Conservation (phyloP, 306 rosid species). For the Pyrus pyrifolia region DNA sequence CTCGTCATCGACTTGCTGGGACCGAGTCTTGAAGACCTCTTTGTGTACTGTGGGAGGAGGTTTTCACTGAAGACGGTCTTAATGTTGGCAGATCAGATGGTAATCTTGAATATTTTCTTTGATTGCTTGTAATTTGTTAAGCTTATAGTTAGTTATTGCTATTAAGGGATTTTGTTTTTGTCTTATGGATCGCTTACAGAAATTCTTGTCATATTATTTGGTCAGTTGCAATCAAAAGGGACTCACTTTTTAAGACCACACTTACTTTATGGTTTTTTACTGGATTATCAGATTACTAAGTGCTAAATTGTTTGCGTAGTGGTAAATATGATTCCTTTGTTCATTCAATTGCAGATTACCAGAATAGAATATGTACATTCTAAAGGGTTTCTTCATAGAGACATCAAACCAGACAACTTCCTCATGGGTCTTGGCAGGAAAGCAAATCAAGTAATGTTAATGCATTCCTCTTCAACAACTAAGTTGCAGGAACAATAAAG, state of each 20-base stretch:
- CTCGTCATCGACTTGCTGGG: constrained; percentile 32
- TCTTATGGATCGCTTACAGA: neutral
- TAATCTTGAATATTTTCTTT: neutral
- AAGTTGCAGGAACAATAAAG: neutral
- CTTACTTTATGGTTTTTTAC: neutral
- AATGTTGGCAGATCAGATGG: constrained; percentile 42
- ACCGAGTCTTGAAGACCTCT: constrained; percentile 33
- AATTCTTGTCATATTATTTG: neutral
- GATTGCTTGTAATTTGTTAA: neutral
- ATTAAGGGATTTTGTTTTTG: neutral
- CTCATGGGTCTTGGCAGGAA: constrained; percentile 89
- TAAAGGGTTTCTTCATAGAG: constrained; percentile 78
- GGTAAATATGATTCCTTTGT: neutral
- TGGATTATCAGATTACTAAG: neutral
- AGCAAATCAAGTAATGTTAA: constrained; percentile 75
- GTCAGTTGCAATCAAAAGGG: neutral
- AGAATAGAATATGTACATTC: constrained; percentile 62
- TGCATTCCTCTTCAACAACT: neutral
- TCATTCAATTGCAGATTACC: constrained; percentile 33
- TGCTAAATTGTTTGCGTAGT: neutral
- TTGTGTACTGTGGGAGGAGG: constrained; percentile 31
- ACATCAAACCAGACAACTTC: constrained; percentile 92
- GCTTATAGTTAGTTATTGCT: neutral
- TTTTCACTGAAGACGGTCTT: constrained; percentile 28
- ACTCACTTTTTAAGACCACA: neutral